Evolutionary conservation across 2,329 filamentous ascomycete species (phyloP), one percentile per base, ranked within the genome.

Genomic region (Trichophyton verrucosum): DNA sequence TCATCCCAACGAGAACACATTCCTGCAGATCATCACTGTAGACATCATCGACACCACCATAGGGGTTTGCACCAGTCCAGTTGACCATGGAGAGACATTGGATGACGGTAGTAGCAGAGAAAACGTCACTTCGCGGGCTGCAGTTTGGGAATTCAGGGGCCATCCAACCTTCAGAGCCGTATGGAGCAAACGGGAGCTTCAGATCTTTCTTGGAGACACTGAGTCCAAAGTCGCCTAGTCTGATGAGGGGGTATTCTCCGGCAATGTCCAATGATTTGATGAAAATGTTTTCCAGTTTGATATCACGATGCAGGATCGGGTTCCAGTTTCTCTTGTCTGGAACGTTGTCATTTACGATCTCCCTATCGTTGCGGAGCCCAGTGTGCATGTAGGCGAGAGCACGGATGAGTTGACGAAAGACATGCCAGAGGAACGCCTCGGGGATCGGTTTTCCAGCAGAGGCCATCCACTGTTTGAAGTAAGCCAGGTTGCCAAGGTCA

Each of bases 241-340:
- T 62, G 55, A 65, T 20, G 7, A 53, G 27, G 20, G 66, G 62
- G 49, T 60, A 61, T 9, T 30, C 15, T 13, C 57, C 57, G 13
- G 36, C 38, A 20, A 27, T 33, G 17, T 30, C 30, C 7, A 15
- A 30, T 2, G 20, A 22, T 22, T 59, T 60, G 55, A 64, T 42
- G 36, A 59, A 62, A 38, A 62, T 33, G 30, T 60, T 60, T 2
- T 56, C 64, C 2, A 64, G 62, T 56, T 67, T 67, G 57, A 68
- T 64, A 49, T 67, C 66, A 1, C 65, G 49, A 40, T 67, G 66
- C 36, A 68, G 22, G 44, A 67, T 59, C 0, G 46, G 40, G 27
- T 20, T 27, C 62, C 65, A 65, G 8, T 36, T 51, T 15, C 36
- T 7, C 20, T 47, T 6, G 24, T 46, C 49, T 8, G 60, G 55